Evolutionary conservation across 805 yeast species (phyloP).

Genomic region (Kregervanrija delftensis): DNA sequence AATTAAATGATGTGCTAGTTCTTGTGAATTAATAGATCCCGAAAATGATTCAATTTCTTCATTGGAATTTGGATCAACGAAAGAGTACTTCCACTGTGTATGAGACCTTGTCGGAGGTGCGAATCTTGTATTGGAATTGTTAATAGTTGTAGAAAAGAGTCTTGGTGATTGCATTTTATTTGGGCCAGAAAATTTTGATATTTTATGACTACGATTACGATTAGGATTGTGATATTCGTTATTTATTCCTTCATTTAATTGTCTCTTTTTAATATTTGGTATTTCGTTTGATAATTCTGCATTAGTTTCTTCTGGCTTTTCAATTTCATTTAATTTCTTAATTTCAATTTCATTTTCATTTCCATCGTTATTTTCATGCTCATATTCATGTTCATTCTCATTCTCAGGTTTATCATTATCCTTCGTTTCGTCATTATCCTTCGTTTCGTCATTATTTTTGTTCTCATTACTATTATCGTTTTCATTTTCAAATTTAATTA

Average conservation of each 20-base stretch:
- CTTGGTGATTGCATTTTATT: too few relatives aligned
- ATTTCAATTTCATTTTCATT: background rate
- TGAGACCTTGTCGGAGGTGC: slow-evolving; percentile 21
- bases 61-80: slow-evolving; percentile 38
- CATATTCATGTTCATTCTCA: background rate
- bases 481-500: slow-evolving; percentile 7
- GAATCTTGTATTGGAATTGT: slow-evolving; percentile 1
- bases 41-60: slow-evolving; percentile 34
- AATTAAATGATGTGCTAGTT: slow-evolving; percentile 49
- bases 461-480: background rate
- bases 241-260: too few relatives aligned
- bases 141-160: too few relatives aligned
- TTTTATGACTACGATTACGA: too few relatives aligned
- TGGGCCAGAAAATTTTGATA: too few relatives aligned
- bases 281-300: background rate
- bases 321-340: background rate
- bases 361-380: background rate
- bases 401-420: background rate
- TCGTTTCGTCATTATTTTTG: background rate
- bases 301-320: background rate
- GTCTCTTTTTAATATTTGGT: too few relatives aligned
- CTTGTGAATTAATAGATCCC: slow-evolving; percentile 48
- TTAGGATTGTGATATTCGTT: too few relatives aligned
- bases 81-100: slow-evolving; percentile 59
- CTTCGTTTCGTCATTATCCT: background rate